Conservation (phyloP, 2,329 filamentous ascomycete species). For the Aspergillus brasiliensis region DNA sequence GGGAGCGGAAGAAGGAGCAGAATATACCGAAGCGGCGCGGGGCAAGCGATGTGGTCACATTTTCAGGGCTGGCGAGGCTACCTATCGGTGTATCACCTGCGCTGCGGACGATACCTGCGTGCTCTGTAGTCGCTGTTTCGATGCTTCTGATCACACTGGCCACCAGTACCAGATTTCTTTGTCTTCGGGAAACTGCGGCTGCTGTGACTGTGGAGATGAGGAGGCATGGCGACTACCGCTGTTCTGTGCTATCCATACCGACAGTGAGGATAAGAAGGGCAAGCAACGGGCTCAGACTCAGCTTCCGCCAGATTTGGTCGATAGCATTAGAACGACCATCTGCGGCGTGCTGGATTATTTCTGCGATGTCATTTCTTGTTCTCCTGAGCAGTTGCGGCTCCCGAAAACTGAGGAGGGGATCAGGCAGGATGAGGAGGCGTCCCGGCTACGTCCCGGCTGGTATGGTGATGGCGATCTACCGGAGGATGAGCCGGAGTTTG, state of each 20-base stretch:
- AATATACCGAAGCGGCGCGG: conserved; percentile 88
- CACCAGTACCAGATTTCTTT: conserved; percentile 89
- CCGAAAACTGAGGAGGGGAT: conserved; percentile 83
- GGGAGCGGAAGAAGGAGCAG: conserved; percentile 87
- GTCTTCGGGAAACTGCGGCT: conserved; percentile 88
- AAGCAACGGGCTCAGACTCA: conserved; percentile 61
- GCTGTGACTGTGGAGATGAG: conserved; percentile 94
- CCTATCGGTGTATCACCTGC: conserved; percentile 92
- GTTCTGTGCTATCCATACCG: conserved; percentile 86
- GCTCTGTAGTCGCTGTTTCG: conserved; percentile 90
- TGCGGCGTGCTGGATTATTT: conserved; percentile 87
- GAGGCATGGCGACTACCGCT: conserved; percentile 91
- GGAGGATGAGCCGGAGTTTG: conserved; percentile 72
- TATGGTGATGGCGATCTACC: conserved; percentile 65
- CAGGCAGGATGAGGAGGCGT: conserved; percentile 75
- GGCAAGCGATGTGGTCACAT: conserved; percentile 97
- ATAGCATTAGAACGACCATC: conserved; percentile 82
- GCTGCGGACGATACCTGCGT: conserved; percentile 94
- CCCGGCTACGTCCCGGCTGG: conserved; percentile 74
- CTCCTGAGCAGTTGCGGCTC: conserved; percentile 88
- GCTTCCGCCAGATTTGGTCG: conserved; percentile 74
- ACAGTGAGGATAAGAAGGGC: conserved; percentile 53
- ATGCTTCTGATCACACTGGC: conserved; percentile 89
- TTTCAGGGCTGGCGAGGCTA: conserved; percentile 90
- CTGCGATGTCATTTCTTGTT: conserved; percentile 96